phyloP scores from a whole-genome alignment of 306 rosid species.

The Argentina anserina region DNA sequence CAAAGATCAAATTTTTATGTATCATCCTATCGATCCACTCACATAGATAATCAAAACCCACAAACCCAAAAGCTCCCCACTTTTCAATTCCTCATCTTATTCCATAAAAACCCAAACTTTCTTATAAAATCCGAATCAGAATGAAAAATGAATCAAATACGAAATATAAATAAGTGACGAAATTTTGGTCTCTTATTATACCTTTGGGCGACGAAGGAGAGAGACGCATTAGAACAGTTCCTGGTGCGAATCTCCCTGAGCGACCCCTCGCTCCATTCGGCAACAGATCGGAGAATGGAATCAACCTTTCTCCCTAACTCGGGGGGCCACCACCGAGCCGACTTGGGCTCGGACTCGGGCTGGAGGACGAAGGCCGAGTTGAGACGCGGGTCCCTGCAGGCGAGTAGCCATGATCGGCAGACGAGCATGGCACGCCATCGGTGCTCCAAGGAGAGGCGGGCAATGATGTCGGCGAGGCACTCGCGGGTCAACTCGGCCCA shows the following conservation, averaged over 20 bases:
- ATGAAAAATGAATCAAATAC: background rate
- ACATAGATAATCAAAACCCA: background rate
- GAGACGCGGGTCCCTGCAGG: conserved; percentile 61
- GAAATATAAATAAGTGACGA: background rate
- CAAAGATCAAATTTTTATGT: background rate
- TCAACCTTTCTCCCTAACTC: conserved; percentile 62
- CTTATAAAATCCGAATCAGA: background rate
- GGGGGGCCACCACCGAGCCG: conserved; percentile 58
- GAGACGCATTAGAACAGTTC: conserved; percentile 71
- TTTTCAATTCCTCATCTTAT: background rate
- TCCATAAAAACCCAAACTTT: background rate
- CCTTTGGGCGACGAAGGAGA: conserved; percentile 63
- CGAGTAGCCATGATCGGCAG: conserved; percentile 72
- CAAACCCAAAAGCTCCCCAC: background rate
- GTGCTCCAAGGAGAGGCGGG: conserved; percentile 58
- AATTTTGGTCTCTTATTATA: conserved; percentile 9
- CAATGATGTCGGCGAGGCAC: conserved; percentile 65
- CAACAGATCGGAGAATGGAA: conserved; percentile 69
- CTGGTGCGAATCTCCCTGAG: conserved; percentile 55
- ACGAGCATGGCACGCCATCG: conserved; percentile 75
- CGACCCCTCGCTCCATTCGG: conserved; percentile 47
- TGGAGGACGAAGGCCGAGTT: conserved; percentile 62
- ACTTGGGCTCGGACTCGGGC: conserved; percentile 44
- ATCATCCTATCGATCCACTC: no score
- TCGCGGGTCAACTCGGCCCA: conserved; percentile 83